These are phyloP conservation scores for Smallanthus sonchifolius DNA, from an alignment of 129 eudicot genomes.

Conservation along the genomic window DNA sequence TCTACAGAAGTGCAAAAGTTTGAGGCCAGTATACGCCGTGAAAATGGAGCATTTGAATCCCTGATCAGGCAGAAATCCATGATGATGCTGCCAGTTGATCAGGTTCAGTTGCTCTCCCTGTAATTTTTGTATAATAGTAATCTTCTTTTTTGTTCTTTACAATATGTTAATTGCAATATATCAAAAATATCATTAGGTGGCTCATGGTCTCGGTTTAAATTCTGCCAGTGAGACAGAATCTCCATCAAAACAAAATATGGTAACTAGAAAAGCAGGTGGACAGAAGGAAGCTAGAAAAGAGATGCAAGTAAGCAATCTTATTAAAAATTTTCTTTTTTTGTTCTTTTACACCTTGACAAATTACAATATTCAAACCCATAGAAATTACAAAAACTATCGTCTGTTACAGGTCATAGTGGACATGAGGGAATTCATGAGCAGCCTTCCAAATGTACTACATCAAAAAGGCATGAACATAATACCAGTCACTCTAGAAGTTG, in stretches of 20 bases:
- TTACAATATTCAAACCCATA: not conserved
- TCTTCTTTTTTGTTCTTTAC: not conserved
- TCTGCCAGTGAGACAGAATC: constrained; percentile 55
- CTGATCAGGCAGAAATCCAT: constrained; percentile 91
- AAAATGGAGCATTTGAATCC: constrained; percentile 96
- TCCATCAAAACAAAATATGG: constrained; percentile 47
- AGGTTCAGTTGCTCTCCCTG: constrained; percentile 40
- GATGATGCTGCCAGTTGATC: constrained; percentile 89
- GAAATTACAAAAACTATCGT: not conserved
- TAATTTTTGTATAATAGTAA: not conserved
- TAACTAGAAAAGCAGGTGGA: constrained; percentile 97
- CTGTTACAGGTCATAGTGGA: constrained; percentile 76
- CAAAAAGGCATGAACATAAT: constrained; percentile 92
- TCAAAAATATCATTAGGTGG: constrained; percentile 53
- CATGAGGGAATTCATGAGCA: constrained; percentile 99
- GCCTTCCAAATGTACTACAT: constrained; percentile 95
- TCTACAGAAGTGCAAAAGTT: constrained; percentile 92
- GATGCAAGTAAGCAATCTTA: constrained; percentile 59
- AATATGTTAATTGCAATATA: not conserved
- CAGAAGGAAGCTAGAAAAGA: constrained; percentile 76
- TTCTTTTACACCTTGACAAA: not conserved
- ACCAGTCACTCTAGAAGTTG: constrained; percentile 93
- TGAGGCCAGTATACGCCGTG: constrained; percentile 92
- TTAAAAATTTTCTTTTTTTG: not conserved
- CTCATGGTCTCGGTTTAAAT: constrained; percentile 43